These are phyloP conservation scores for Misopates orontium DNA, from an alignment of 257 asterid species.

Conservation along the genomic window DNA sequence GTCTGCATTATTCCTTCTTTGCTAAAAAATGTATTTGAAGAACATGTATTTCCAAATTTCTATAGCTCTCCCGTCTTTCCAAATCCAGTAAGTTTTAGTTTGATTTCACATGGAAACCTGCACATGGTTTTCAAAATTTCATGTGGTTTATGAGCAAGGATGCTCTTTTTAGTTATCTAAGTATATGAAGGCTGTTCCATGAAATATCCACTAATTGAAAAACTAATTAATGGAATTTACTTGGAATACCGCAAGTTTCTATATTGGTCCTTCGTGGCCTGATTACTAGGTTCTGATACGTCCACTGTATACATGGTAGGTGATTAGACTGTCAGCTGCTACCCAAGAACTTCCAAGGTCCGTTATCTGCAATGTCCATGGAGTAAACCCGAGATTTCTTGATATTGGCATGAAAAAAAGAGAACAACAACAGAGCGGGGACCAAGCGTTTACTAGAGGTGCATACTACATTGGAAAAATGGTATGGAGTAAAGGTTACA, in stretches of 20 bases:
- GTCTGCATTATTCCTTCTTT: too few relatives aligned
- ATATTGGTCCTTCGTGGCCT: conserved; percentile 17
- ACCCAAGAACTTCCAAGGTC: conserved; percentile 98
- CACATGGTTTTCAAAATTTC: background rate
- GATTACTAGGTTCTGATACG: conserved; percentile 30
- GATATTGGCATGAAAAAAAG: conserved; percentile 72
- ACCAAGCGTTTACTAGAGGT: conserved; percentile 68
- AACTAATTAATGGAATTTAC: conserved; percentile 13
- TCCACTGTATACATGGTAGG: conserved; percentile 49
- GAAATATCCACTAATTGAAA: background rate
- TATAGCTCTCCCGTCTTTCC: too few relatives aligned
- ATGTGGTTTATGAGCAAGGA: background rate
- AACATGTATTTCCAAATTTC: too few relatives aligned
- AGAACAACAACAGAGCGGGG: conserved; percentile 58
- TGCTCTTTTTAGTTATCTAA: conserved; percentile 6
- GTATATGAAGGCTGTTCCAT: background rate
- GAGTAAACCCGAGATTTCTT: conserved; percentile 93
- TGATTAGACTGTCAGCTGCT: conserved; percentile 95
- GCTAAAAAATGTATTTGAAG: too few relatives aligned
- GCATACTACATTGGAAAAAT: conserved; percentile 94
- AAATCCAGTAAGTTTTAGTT: too few relatives aligned
- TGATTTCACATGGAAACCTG: too few relatives aligned
- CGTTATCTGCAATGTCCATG: conserved; percentile 88
- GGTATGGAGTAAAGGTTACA: conserved; percentile 98
- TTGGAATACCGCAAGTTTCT: conserved; percentile 6